These are phyloP conservation scores for Magnolia sinica DNA, from an alignment of 164 flowering plant genomes.

Conservation along the genomic window DNA sequence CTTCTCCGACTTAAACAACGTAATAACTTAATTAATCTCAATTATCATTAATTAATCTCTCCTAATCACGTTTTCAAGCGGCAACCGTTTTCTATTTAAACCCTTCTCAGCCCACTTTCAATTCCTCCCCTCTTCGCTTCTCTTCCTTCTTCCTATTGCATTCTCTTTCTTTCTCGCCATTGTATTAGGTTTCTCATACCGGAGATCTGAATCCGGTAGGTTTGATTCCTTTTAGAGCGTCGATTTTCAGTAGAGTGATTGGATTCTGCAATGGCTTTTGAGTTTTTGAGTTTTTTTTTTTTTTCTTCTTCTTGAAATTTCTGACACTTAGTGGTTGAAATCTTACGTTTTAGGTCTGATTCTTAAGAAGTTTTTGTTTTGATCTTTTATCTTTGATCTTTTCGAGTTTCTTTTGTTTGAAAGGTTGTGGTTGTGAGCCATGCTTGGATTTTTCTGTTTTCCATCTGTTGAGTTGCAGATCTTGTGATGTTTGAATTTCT, in stretches of 20 bases:
- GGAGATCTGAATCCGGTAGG: not conserved
- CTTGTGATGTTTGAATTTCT: not conserved
- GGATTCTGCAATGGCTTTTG: not conserved
- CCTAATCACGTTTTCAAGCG: not conserved
- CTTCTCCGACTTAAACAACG: not conserved
- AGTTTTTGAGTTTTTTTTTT: not conserved
- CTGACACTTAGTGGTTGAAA: not conserved
- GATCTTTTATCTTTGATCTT: not conserved
- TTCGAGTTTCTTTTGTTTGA: not conserved
- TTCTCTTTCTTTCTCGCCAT: not conserved
- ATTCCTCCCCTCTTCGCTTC: conserved; percentile 5
- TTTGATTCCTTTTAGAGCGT: not conserved
- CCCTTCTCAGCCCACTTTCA: not conserved
- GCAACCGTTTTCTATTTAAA: conserved; percentile 25
- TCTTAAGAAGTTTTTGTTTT: not conserved
- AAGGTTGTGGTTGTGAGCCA: not conserved
- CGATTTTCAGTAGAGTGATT: not conserved
- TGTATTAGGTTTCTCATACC: not conserved
- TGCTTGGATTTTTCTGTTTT: not conserved
- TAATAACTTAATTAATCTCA: not conserved
- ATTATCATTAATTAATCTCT: not conserved
- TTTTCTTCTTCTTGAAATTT: not conserved
- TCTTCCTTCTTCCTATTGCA: not conserved
- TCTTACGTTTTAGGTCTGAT: not conserved
- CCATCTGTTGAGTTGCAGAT: not conserved